Conservation (phyloP, 2,329 filamentous ascomycete genomes). For the Talaromyces sp. region DNA sequence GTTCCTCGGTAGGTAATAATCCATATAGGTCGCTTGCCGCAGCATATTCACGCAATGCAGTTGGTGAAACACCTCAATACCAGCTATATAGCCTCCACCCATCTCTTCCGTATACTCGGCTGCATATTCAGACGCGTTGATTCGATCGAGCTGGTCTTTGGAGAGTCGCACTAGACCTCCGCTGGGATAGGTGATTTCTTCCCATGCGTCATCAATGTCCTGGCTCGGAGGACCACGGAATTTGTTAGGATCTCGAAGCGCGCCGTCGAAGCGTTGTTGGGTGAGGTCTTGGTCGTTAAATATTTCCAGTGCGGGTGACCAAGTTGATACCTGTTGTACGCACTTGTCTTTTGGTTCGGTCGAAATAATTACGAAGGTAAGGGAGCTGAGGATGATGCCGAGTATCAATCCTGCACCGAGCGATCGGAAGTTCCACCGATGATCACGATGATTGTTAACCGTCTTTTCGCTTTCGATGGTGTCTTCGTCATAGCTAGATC, state of each 20-base stretch:
- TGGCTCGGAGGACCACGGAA: not conserved
- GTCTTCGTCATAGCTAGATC: not conserved
- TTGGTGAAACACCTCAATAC: slow-evolving; percentile 4
- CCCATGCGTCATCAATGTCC: not conserved
- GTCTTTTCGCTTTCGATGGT: not conserved
- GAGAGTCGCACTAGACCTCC: not conserved
- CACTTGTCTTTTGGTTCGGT: not conserved
- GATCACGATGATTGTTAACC: not conserved
- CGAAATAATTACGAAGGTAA: not conserved
- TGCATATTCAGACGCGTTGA: slow-evolving; percentile 4
- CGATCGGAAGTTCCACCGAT: not conserved
- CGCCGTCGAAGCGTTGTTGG: not conserved
- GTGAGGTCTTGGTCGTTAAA: not conserved
- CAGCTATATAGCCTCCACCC: slow-evolving; percentile 3
- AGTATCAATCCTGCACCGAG: not conserved
- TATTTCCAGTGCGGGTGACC: not conserved
- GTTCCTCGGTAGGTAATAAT: not conserved
- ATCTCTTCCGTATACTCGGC: slow-evolving; percentile 2
- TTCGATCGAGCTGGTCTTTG: not conserved
- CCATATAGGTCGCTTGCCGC: slow-evolving; percentile 3
- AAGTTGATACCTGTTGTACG: not conserved
- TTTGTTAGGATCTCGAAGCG: not conserved
- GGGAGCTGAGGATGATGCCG: not conserved
- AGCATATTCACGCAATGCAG: slow-evolving; percentile 3
- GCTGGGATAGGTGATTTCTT: not conserved